Conservation (phyloP, 768 basidiomycete genomes). For the Ephemerocybe angulata region DNA sequence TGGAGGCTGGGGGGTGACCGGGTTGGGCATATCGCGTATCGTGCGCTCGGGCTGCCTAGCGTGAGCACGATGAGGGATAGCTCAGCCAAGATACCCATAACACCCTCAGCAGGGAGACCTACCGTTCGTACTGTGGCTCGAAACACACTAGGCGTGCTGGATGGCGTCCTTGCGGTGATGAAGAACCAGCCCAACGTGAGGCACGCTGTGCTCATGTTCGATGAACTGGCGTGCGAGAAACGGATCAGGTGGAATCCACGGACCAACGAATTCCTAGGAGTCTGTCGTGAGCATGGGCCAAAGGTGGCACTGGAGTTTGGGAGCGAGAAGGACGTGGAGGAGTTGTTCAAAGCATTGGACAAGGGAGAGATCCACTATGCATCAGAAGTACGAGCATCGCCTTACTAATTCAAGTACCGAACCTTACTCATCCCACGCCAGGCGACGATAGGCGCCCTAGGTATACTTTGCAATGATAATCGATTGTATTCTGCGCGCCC, state of each 20-base stretch:
- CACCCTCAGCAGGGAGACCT: constrained; percentile 14
- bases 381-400: constrained; percentile 16
- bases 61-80: constrained; percentile 8
- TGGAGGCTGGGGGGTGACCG: constrained; percentile 20
- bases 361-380: constrained; percentile 20
- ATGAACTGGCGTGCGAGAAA: constrained; percentile 26
- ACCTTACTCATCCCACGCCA: constrained; percentile 15
- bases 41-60: constrained; percentile 14
- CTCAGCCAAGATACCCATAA: neutral
- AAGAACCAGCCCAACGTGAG: neutral
- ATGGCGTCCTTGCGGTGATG: neutral
- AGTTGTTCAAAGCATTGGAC: constrained; percentile 18
- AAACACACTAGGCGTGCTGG: constrained; percentile 8
- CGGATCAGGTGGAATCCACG: constrained; percentile 21
- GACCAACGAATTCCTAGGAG: constrained; percentile 24
- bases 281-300: constrained; percentile 24
- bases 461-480: constrained; percentile 22
- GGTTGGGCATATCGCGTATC: constrained; percentile 20
- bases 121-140: constrained; percentile 4
- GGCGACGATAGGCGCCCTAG: constrained; percentile 26
- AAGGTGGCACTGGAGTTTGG: constrained; percentile 17
- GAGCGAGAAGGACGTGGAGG: constrained; percentile 19
- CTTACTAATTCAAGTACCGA: neutral
- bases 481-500: constrained; percentile 22
- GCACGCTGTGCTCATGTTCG: constrained; percentile 25